phyloP scores from a whole-genome alignment of 768 basidiomycete species.

The Calocera viscosa region DNA sequence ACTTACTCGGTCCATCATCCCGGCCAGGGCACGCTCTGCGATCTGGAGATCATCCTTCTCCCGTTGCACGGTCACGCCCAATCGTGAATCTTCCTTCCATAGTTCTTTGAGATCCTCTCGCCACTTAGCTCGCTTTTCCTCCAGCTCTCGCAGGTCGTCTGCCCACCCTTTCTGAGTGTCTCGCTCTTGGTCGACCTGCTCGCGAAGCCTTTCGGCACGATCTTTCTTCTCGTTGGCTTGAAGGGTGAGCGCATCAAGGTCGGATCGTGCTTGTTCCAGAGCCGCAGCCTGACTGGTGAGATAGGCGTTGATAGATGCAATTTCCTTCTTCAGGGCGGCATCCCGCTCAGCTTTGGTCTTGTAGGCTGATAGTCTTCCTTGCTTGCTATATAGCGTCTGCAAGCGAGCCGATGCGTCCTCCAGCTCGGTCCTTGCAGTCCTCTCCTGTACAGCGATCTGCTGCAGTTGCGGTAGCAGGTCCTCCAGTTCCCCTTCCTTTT shows the following conservation, averaged over 20 bases:
- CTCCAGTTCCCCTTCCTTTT: slow-evolving; percentile 51
- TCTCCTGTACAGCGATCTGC: slow-evolving; percentile 34
- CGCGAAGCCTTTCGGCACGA: slow-evolving; percentile 44
- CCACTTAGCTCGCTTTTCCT: slow-evolving; percentile 54
- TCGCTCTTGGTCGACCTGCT: slow-evolving; percentile 53
- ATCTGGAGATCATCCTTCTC: slow-evolving; percentile 69
- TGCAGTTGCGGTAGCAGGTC: slow-evolving; percentile 61
- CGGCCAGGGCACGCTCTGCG: slow-evolving; percentile 63
- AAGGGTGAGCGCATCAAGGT: slow-evolving; percentile 37
- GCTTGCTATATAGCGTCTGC: slow-evolving; percentile 72
- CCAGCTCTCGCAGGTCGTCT: slow-evolving; percentile 48
- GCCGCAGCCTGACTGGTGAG: slow-evolving; percentile 27
- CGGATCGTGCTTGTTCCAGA: slow-evolving; percentile 28
- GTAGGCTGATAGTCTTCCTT: slow-evolving; percentile 79
- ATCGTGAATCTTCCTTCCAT: slow-evolving; percentile 89
- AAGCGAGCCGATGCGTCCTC: slow-evolving; percentile 64
- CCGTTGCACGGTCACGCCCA: slow-evolving; percentile 61
- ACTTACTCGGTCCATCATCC: slow-evolving; percentile 92
- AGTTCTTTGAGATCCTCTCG: slow-evolving; percentile 60
- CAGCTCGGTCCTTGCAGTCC: slow-evolving; percentile 40
- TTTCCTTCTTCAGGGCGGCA: slow-evolving; percentile 65
- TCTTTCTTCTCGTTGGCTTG: slow-evolving; percentile 47
- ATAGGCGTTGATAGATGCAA: slow-evolving; percentile 52
- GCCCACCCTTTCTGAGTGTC: slow-evolving; percentile 42
- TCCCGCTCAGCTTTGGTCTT: slow-evolving; percentile 74